Conservation (phyloP, 139 green algal genomes). For the Bryopsis sp. region DNA sequence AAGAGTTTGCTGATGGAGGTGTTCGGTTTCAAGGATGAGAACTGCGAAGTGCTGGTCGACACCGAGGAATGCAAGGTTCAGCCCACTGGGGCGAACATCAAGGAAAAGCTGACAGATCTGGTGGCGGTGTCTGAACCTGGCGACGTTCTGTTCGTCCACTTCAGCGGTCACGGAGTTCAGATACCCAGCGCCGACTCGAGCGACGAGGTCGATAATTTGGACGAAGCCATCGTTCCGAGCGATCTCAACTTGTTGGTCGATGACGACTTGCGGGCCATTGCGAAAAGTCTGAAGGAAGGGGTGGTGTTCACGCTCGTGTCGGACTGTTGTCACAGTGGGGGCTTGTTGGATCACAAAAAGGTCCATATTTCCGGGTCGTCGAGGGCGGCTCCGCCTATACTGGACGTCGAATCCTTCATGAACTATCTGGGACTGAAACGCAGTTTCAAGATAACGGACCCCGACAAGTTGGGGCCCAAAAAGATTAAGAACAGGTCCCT, state of each 20-base stretch:
- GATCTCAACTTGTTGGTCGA: conserved; percentile 38
- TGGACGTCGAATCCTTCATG: too few relatives aligned
- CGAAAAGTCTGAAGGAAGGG: conserved; percentile 28
- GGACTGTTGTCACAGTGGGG: conserved; percentile 64
- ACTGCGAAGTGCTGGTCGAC: conserved; percentile 51
- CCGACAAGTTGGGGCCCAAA: too few relatives aligned
- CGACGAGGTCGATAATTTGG: conserved; percentile 38
- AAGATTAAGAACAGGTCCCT: conserved; percentile 27
- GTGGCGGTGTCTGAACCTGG: conserved; percentile 32
- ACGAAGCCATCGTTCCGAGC: conserved; percentile 49
- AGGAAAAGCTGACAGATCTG: conserved; percentile 41
- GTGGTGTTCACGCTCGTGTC: conserved; percentile 55
- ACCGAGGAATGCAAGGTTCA: conserved; percentile 32
- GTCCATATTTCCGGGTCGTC: conserved; percentile 40
- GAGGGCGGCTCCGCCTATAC: too few relatives aligned
- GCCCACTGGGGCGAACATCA: conserved; percentile 65
- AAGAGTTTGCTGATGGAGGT: conserved; percentile 32
- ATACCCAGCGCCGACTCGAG: conserved; percentile 22
- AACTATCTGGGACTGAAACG: too few relatives aligned
- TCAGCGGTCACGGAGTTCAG: conserved; percentile 60
- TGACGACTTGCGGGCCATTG: conserved; percentile 33
- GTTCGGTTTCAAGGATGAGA: conserved; percentile 41
- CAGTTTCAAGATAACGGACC: too few relatives aligned
- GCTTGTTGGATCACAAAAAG: conserved; percentile 45
- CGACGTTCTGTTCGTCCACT: conserved; percentile 63